A percentile compares a stretch with the other conserved stretches of the same genome.
phyloP scores from a whole-genome alignment of 2,329 filamentous ascomycete genomes.

The Aspergillus tubingensis region DNA sequence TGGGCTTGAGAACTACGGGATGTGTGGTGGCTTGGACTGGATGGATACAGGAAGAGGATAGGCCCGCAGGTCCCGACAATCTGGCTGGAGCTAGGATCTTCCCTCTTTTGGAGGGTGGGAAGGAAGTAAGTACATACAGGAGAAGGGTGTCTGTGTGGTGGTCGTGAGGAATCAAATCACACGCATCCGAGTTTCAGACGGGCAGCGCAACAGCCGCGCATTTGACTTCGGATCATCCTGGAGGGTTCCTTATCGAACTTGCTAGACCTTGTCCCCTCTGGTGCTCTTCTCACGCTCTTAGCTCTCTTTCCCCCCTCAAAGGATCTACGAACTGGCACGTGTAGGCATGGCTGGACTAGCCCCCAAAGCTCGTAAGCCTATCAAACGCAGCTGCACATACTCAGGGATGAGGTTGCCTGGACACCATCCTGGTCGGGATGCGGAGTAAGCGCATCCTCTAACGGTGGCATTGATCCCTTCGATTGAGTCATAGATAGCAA shows the following conservation, averaged over 20 bases:
- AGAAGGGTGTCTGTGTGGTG: background rate
- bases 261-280: conserved; percentile 5
- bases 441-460: background rate
- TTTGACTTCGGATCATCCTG: conserved; percentile 1
- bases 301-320: conserved; percentile 8
- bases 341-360: conserved; percentile 16
- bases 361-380: conserved; percentile 12
- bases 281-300: background rate
- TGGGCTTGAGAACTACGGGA: background rate
- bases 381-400: conserved; percentile 1
- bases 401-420: conserved; percentile 10
- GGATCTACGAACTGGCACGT: conserved; percentile 28
- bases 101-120: conserved; percentile 11
- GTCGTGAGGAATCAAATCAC: conserved; percentile 11
- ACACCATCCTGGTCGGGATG: conserved; percentile 4
- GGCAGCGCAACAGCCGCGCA: conserved; percentile 6
- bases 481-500: background rate
- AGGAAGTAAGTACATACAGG: background rate
- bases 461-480: conserved; percentile 2
- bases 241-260: no score
- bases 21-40: background rate
- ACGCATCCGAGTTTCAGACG: conserved; percentile 15
- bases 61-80: conserved; percentile 20
- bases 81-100: conserved; percentile 26
- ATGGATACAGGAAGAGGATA: background rate